Base-by-base conservation (phyloP, 495 filamentous ascomycete species). In the Penicillium pancosmium region DNA sequence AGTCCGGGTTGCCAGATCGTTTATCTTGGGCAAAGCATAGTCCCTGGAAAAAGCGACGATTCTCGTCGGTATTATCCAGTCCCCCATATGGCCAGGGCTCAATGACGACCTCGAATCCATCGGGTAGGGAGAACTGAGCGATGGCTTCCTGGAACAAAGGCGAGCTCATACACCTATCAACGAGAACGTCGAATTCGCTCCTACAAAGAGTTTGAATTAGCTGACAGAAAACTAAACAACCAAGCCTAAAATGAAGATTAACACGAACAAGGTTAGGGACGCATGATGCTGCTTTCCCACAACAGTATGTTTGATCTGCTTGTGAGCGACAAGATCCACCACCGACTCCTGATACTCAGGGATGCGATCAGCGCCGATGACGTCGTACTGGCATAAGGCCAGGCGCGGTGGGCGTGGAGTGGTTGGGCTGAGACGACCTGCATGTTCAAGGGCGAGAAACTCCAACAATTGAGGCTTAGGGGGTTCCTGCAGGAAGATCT, bases 21-120 rank as follows among this genome's bases (percentile, higher is more conserved):
- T 65, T 70, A 54, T 79, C 69, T 19, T 68, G 70, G 3, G 77
- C 80, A 58, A 84, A 84, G 63, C 78, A 80, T 4, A 83, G 60
- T 5, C 74, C 81, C 58, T 82, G 81, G 62, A 82, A 78, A 58
- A 76, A 84, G 1, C 81, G 84, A 5, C 80, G 71, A 40, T 83
- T 80, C 35, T 85, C 83, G 35, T 83, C 79, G 10, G 72, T 74
- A 19, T 72, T 60, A 54, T 88, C 86, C 36, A 81, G 76, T 2
- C 85, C 84, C 10, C 87, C 87, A 66, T 88, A 89, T 5, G 85
- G 86, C 85, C 86, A 90, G 18, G 86, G 87, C 74, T 89, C 87
- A 65, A 88, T 88, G 54, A 87, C 79, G 36, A 90, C 74, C 55
- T 80, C 78, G 51, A 88, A 86, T 41, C 84, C 82, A 35, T 84